Base-by-base conservation (phyloP, 2,329 filamentous ascomycete genomes). In the Calonectria pauciramosa region DNA sequence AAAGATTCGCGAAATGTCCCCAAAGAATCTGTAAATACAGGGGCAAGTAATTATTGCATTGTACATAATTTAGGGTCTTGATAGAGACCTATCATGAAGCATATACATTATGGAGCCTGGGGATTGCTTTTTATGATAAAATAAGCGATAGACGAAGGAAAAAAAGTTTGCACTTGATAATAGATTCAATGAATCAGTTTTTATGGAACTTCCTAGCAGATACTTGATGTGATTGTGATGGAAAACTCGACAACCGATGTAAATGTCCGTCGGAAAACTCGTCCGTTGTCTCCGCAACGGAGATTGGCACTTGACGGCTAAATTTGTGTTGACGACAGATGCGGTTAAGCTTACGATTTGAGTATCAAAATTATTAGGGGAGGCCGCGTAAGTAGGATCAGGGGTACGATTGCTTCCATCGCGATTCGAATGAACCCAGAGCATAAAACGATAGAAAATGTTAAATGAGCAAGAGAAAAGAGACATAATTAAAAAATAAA, bases 1-100 rank as follows among this genome's bases (percentile, higher is more conserved):
- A 0, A 77, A 75, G 64, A 81, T 82, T 20, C 76, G 81, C 1
- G 72, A 71, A 20, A 82, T 71, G 68, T 75, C 51, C 20, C 80
- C 80, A 0, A 59, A 79, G 0, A 81, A 81, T 9, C 65, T 82
- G 38, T 72, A 65, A 63, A 2, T 77, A 64, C 18, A 26, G 20
- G 30, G 20, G 16, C 14, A 20, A n/a, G 34, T 38, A 20, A 20
- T 30, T 44, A 20, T 30, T 44, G 26, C 34, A 67, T 67, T 44
- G 52, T 56, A 56, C 30, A 63, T 63, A 30, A n/a, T 11, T 18
- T 6, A 6, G 11, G 36, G 56, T 28, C 20, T 41, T 36, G n/a
- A 28, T 9, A 26, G 13, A 6, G 5, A 63, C 56, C 16, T 10
- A 10, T 14, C 7, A 63, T 41, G 36, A 63, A 23, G 56, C 23